Conservation (phyloP, 2,329 filamentous ascomycete genomes). For the Ceratocystis harringtonii region DNA sequence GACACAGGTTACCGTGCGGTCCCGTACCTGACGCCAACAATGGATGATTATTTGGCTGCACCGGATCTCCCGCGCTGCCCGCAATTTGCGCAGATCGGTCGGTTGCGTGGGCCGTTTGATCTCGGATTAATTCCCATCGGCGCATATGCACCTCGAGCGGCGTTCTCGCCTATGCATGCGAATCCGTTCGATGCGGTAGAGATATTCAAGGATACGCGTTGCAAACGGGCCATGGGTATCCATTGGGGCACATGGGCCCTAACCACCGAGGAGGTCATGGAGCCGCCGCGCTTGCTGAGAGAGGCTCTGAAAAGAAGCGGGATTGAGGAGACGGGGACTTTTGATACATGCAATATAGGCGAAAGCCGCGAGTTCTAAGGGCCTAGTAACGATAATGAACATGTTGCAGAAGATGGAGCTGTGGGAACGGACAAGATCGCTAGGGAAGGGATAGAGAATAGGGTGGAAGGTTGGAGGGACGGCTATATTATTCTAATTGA, state of each 20-base stretch:
- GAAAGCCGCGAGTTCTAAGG: constrained; percentile 59
- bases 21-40: constrained; percentile 41
- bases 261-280: constrained; percentile 69
- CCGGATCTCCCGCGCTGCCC: constrained; percentile 60
- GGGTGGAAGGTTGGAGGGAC: no score
- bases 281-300: constrained; percentile 60
- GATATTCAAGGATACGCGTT: constrained; percentile 74
- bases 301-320: constrained; percentile 54
- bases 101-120: constrained; percentile 70
- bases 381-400: no score
- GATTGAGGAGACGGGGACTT: constrained; percentile 54
- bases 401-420: no score
- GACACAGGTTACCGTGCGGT: constrained; percentile 85
- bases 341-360: constrained; percentile 73
- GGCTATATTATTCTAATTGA: no score
- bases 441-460: no score
- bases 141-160: constrained; percentile 57
- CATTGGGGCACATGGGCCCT: constrained; percentile 89
- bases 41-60: constrained; percentile 57
- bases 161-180: constrained; percentile 72
- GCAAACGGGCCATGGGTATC: constrained; percentile 64
- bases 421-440: no score
- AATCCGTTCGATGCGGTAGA: constrained; percentile 79
- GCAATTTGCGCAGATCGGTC: constrained; percentile 72
- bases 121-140: constrained; percentile 88